Base-by-base conservation (phyloP, 208 protist genomes). In the Trypanosoma vivax region DNA sequence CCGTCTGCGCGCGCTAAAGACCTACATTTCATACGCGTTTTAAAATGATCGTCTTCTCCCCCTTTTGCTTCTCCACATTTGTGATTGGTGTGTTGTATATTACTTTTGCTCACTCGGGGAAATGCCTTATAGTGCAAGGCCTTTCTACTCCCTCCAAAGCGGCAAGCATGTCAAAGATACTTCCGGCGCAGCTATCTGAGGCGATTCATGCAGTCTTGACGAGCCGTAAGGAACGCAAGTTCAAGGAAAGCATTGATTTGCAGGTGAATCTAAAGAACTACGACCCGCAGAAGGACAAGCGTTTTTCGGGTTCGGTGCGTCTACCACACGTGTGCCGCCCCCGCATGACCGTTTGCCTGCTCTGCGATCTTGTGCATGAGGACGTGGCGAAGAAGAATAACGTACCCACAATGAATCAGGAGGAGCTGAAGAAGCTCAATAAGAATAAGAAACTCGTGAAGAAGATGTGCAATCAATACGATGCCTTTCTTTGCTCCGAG, bases 211-310 rank as follows among this genome's bases (percentile, higher is more conserved):
- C 73, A 43, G 72, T 94, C 42, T 69, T 92, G 29, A 80, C 50
- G 30, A 59, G 50, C 50, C 65, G 72, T 23, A 94, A 94, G 84
- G 70, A 88, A 70, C 74, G 96, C 54, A 96, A 96, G 68, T 99
- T 99, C 88, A 65, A 89, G 37, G 97, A 99, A 89, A 98, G 96
- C 65, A 82, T 99, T 56, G 98, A 99, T 65, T 88, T 99, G 18
- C 97, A 99, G 88, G 94, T 99, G 60, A 97, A 97, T 56, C 90
- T 99, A 24, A 99, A 99, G 97, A 98, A 99, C 88, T 99, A 99
- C 87, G 98, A 99, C 78, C 82, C 97, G 70, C 83, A 97, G 65
- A 98, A 98, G 83, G 98, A 99, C 89, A 99, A 99, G 88, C 98
- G 98, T 96, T 99, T 99, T 95, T 89, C 78, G 42, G 97, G 97